These are phyloP conservation scores for Solanum sitiens DNA, from an alignment of 257 asterid genomes.

Conservation along the genomic window DNA sequence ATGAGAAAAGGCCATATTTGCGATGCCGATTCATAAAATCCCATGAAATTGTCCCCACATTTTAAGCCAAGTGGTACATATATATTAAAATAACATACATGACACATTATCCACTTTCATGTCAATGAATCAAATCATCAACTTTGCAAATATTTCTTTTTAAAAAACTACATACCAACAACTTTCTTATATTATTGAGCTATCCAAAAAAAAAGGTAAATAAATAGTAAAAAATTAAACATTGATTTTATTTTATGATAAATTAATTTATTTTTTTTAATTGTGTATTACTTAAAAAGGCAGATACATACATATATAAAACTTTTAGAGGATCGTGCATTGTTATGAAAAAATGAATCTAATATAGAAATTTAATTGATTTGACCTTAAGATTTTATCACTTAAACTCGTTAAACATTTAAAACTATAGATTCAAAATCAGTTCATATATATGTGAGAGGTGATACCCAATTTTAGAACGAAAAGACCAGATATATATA, in stretches of 20 bases:
- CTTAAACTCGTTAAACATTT: no score
- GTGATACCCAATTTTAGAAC: no score
- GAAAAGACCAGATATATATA: no score
- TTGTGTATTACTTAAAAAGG: not conserved
- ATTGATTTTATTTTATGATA: not conserved
- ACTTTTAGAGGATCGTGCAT: accelerated
- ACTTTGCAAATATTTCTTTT: not conserved
- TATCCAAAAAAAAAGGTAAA: no score
- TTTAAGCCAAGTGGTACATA: not conserved
- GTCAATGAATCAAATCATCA: not conserved
- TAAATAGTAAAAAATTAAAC: no score
- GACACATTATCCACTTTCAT: not conserved
- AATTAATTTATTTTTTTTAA: no score
- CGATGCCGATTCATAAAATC: not conserved
- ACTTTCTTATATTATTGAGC: not conserved
- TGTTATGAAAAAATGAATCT: no score
- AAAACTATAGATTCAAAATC: no score
- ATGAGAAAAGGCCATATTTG: not conserved
- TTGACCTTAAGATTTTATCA: no score
- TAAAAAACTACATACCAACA: no score
- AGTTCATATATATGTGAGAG: no score
- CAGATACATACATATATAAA: accelerated
- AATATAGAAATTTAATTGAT: no score
- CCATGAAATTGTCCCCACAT: not conserved
- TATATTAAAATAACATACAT: not conserved